Percentiles rank a stretch among this genome's conserved stretches.
Conservation (phyloP, 192 early-diverging fungal genomes). For the Tieghemiomyces parasiticus region DNA sequence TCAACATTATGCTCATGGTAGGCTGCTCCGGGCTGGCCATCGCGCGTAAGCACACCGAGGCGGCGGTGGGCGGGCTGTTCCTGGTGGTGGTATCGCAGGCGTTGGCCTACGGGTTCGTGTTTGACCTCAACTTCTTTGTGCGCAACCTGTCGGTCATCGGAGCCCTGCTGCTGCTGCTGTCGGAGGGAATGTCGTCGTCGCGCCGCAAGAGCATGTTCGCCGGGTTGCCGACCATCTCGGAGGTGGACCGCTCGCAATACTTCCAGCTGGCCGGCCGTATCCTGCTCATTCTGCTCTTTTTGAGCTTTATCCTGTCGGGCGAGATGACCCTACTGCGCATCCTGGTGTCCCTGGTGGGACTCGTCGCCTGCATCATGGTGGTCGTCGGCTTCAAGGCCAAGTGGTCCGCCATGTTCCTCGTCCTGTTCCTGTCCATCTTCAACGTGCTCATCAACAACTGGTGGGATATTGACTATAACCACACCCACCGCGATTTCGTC, state of each 20-base stretch:
- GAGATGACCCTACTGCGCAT: conserved; percentile 56
- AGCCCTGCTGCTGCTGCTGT: conserved; percentile 87
- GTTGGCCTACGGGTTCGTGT: conserved; percentile 87
- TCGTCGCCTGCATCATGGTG: conserved; percentile 84
- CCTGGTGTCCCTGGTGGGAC: conserved; percentile 53
- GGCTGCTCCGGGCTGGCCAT: conserved; percentile 71
- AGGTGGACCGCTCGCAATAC: conserved; percentile 76
- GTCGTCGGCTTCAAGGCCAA: conserved; percentile 97
- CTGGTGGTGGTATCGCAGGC: conserved; percentile 73
- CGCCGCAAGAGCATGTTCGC: conserved; percentile 62
- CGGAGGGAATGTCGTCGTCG: conserved; percentile 52
- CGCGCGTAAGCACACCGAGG: conserved; percentile 61
- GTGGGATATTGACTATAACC: conserved; percentile 74
- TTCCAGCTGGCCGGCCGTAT: conserved; percentile 85
- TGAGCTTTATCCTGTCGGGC: conserved; percentile 79
- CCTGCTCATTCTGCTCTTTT: conserved; percentile 82
- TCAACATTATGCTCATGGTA: conserved; percentile 81
- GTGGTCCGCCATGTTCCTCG: conserved; percentile 86
- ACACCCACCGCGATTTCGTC: conserved; percentile 77
- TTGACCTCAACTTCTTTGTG: conserved; percentile 78
- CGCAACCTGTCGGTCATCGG: conserved; percentile 88
- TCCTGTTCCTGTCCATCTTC: conserved; percentile 74
- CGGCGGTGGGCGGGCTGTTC: conserved; percentile 70
- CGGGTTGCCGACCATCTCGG: conserved; percentile 70
- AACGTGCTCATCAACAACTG: conserved; percentile 95